Evolutionary conservation across 2,329 filamentous ascomycete genomes (phyloP), one percentile per base, ranked within the genome.

Genomic region (Alternaria ethzedia): DNA sequence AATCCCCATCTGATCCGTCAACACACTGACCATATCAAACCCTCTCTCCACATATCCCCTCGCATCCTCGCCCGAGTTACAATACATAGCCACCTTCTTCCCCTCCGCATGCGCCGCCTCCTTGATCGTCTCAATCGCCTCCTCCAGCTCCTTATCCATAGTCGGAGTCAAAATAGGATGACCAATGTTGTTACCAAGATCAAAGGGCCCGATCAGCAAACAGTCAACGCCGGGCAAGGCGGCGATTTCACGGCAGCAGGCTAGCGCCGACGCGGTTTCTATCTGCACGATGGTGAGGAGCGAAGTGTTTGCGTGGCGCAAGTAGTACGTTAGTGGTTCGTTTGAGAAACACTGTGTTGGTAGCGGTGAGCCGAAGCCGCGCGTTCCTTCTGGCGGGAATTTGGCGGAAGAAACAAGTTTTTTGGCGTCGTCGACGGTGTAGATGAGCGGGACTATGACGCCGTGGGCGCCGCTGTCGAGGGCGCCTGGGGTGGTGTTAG

Each of bases 381-480:
- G 81, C n/a, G 79, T 81, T 21, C 86, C 86, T 41, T 78, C 68
- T 0, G 86, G 86, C 4, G 86, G 86, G 68, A 88, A 88, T 69
- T 87, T 88, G 28, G 85, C 82, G 20, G 83, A 83, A 44, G 81
- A 76, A 15, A 87, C 86, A 26, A 88, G 79, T 25, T 78, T 82
- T 66, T 79, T 80, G 6, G 85, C 86, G 66, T 88, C 86, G 21
- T 86, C 84, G 11, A 83, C 82, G 0, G 82, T 86, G 65, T 85
- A 82, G 32, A 87, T 79, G 6, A 87, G 75, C 5, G 85, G 86
- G 5, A 87, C 86, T 26, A 88, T 78, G 36, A 89, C 83, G 30
- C 86, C 87, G 71, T 89, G 87, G 8, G 87, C 87, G 41, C 87
- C 87, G 47, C 86, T 79, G 68, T 89, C 87, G 41, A 89, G 81